phyloP scores from a whole-genome alignment of 805 yeast genomes.

The Hemisphaericaspora nanyangensis region DNA sequence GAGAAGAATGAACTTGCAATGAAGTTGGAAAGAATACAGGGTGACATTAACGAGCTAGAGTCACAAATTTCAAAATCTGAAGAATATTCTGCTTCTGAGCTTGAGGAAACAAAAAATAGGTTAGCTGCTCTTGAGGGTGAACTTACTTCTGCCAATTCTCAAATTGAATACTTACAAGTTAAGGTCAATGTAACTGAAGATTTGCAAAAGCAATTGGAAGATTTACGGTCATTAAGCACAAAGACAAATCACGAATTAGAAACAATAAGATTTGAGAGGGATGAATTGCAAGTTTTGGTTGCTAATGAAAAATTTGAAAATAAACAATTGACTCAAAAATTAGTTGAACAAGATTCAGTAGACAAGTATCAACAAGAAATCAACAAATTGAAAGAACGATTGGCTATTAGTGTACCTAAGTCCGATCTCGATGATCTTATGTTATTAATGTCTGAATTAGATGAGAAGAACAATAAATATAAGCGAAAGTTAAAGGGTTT shows the following conservation, averaged over 20 bases:
- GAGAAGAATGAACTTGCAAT: background rate
- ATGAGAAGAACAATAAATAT: slow-evolving; percentile 59
- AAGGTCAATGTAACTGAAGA: background rate
- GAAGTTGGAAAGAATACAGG: background rate
- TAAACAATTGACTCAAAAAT: background rate
- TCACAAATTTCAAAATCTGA: background rate
- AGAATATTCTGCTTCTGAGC: background rate
- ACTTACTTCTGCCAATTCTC: background rate
- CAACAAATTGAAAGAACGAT: slow-evolving; percentile 7
- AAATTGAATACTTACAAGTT: background rate
- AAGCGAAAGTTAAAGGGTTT: slow-evolving; percentile 46
- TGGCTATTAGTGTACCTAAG: slow-evolving; percentile 35
- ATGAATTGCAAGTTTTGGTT: background rate
- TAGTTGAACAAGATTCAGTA: too few species aligned
- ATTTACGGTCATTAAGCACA: background rate
- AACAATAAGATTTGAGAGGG: background rate
- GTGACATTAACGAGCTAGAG: background rate
- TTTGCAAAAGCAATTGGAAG: background rate
- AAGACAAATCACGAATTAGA: background rate
- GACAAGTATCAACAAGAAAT: slow-evolving; percentile 7
- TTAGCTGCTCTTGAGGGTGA: background rate
- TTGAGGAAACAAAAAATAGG: background rate
- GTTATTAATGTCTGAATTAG: slow-evolving; percentile 72
- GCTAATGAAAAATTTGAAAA: background rate
- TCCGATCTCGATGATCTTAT: slow-evolving; percentile 70